A percentile compares a stretch with the other conserved stretches of the same genome.
Conservation (phyloP, 345 rosid genomes). For the Corchorus olitorius region DNA sequence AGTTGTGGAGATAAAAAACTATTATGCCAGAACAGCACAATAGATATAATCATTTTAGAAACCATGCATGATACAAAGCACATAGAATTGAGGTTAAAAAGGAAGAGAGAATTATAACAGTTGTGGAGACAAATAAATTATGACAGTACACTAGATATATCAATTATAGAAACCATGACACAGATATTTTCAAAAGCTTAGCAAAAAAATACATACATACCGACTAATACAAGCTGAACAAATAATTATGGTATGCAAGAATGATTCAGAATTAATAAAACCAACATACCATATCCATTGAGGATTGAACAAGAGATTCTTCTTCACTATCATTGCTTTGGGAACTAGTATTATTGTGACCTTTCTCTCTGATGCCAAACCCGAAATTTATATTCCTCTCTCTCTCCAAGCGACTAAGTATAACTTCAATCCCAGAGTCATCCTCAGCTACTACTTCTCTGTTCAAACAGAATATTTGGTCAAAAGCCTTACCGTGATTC, state of each 20-base stretch:
- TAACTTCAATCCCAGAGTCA: slow-evolving; percentile 81
- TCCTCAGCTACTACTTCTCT: slow-evolving; percentile 50
- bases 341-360: slow-evolving; percentile 24
- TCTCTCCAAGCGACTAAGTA: slow-evolving; percentile 76
- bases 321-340: slow-evolving; percentile 27
- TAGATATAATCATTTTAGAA: background rate
- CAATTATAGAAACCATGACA: no score
- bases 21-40: background rate
- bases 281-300: slow-evolving; percentile 49
- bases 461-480: slow-evolving; percentile 29
- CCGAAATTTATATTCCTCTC: slow-evolving; percentile 75
- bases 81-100: background rate
- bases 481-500: slow-evolving; percentile 9
- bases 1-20: background rate
- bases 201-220: background rate
- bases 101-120: slow-evolving; percentile 1
- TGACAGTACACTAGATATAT: no score
- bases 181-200: background rate
- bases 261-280: slow-evolving; percentile 15
- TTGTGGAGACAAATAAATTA: background rate
- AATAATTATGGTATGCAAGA: background rate
- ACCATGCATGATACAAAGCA: background rate
- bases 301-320: slow-evolving; percentile 42
- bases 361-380: slow-evolving; percentile 52
- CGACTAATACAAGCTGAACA: background rate